Evolutionary conservation across 441 rosid genomes (phyloP), one percentile per base, ranked within the genome.

Genomic region (Pelargonium citronellum): DNA sequence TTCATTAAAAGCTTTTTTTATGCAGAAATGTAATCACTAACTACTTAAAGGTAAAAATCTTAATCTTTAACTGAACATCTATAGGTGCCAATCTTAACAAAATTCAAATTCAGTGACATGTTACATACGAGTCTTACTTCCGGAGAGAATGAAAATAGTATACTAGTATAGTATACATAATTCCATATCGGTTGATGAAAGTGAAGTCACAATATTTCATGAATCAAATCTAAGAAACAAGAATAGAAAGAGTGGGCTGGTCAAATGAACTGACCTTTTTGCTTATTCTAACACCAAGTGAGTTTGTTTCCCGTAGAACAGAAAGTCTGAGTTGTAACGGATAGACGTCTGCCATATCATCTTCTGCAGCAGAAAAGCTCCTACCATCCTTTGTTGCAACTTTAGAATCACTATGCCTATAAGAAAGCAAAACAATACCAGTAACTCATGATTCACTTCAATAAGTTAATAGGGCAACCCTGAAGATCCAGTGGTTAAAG

Each of bases 291-390:
- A 95, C 92, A 67, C 91, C 95, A 79, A 92, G 73, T 0, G 86
- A 79, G 76, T 80, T 88, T n/a, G 82, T 78, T 79, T 95, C 98
- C 71, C 76, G 81, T 74, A 79, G 74, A 76, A 87, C 74, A 77
- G 93, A 83, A 74, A 95, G 88, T 83, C 96, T 88, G 66, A 95
- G 88, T 72, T 88, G 91, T 64, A 95, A 83, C 44, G 97, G 97
- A 83, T 92, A 95, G 68, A 91, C 99, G 81, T 92, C 98, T 10
- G 89, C 87, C 85, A 90, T 86, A 80, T 92, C 97, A 83, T 89
- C 96, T 82, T 89, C 95, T 19, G 93, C 89, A 73, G 89, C 86
- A 12, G 86, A 83, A 79, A 89, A 88, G 77, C 83, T 82, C 83
- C 81, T 90, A 19, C 88, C 81, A 64, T 81, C 76, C 89, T 82